Percentiles rank a stretch among this genome's conserved stretches.
phyloP scores from a whole-genome alignment of 2,329 filamentous ascomycete species.

The Didymella exigua region DNA sequence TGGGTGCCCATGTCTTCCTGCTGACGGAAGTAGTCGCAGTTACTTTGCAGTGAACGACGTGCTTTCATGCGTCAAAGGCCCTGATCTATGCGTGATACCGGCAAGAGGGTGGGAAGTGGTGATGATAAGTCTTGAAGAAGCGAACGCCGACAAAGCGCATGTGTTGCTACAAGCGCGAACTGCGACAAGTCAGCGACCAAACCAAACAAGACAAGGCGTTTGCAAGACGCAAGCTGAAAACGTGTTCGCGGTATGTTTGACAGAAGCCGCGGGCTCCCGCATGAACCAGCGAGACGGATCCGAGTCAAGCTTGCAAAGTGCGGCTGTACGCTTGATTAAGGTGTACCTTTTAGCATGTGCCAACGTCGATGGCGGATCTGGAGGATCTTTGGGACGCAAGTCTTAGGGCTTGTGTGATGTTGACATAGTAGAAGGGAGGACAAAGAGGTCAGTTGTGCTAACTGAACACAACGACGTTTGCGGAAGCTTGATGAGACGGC shows the following conservation, averaged over 20 bases:
- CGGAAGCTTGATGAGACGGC: conserved; percentile 41
- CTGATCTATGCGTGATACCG: conserved; percentile 19
- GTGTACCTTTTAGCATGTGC: conserved; percentile 45
- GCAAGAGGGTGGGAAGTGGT: conserved; percentile 27
- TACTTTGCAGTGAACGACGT: conserved; percentile 30
- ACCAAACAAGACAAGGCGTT: conserved; percentile 49
- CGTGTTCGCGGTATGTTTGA: conserved; percentile 48
- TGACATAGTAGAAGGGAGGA: conserved; percentile 41
- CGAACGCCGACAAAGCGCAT: conserved; percentile 29
- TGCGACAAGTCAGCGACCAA: conserved; percentile 47
- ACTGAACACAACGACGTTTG: conserved; percentile 41
- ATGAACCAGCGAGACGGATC: conserved; percentile 39
- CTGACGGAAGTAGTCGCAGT: conserved; percentile 25
- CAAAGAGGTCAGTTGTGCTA: conserved; percentile 39
- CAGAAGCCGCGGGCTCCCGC: conserved; percentile 35
- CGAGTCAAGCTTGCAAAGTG: conserved; percentile 43
- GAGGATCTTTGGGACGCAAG: conserved; percentile 26
- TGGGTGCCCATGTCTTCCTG: conserved; percentile 40
- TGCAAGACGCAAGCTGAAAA: conserved; percentile 48
- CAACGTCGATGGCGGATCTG: conserved; percentile 27
- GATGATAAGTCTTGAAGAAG: conserved; percentile 35
- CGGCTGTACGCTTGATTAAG: conserved; percentile 32
- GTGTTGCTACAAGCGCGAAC: conserved; percentile 41
- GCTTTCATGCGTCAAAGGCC: conserved; percentile 33
- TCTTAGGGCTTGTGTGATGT: conserved; percentile 36